Base-by-base conservation (phyloP, 2,329 filamentous ascomycete genomes). In the Neopestalotiopsis sp. region DNA sequence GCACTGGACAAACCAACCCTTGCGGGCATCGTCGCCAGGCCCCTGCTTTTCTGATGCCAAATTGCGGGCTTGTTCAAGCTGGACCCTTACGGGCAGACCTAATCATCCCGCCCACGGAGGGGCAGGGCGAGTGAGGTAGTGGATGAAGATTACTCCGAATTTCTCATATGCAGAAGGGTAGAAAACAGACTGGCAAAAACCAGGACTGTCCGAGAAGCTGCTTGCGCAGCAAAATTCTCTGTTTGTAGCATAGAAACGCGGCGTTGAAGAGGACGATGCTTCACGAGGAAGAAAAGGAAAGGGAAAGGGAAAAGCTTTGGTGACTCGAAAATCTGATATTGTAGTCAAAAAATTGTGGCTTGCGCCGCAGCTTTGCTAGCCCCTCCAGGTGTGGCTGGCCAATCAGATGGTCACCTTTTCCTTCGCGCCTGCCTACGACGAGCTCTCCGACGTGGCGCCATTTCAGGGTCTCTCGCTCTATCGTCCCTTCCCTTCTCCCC, bases 121-220 rank as follows among this genome's bases (percentile, higher is more conserved):
- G 82, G 81, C 34, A 38, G 79, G 83, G 81, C 77, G 78, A 81
- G 78, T 73, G 72, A 77, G 80, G 79, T 79, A 76, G 72, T 78
- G 80, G 77, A 62, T 94, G 93, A 94, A 95, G 92, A 95, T 91
- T 96, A 92, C 94, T 96, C 94, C 93, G 93, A 96, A 95, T 96
- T 96, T 96, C 93, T 94, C 93, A 95, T 94, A 94, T 95, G 94
- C 93, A 84, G 73, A 67, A 67, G 67, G 71, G 64, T 67, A 65
- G 66, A 17, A 67, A 68, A 67, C 62, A 65, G 52, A 67, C 70
- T 61, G 73, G 69, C 24, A 28, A 60, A 77, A 72, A 61, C 64
- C 67, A 70, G 65, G n/a, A 38, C 34, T 38, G 68, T 66, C 24
- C 69, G 78, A 82, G 79, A 79, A 76, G 75, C 75, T 77, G 77